Percentiles rank a stretch among this genome's conserved stretches.
phyloP scores from a whole-genome alignment of 495 filamentous ascomycete genomes.

The Talaromyces trachyspermus region DNA sequence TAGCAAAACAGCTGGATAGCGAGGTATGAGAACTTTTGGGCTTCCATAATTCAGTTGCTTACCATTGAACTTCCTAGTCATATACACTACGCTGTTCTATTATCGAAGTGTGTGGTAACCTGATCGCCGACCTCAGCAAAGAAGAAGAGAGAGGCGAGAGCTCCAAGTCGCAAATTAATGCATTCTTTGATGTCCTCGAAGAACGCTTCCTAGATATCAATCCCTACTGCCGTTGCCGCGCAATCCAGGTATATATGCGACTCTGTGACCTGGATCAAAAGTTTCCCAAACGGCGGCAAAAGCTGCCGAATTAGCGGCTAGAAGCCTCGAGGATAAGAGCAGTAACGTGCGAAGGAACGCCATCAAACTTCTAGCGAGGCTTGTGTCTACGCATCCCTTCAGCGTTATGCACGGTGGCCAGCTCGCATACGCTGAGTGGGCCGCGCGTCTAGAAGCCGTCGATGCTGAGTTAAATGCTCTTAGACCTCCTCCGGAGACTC shows the following conservation, averaged over 20 bases:
- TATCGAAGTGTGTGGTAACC: constrained; percentile 97
- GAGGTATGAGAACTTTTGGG: constrained; percentile 65
- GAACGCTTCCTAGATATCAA: constrained; percentile 96
- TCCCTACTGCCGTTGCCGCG: constrained; percentile 87
- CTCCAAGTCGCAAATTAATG: constrained; percentile 87
- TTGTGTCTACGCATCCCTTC: constrained; percentile 92
- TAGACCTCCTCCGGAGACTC: constrained; percentile 69
- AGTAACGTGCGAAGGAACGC: constrained; percentile 94
- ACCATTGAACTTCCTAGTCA: constrained; percentile 44
- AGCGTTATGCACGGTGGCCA: constrained; percentile 85
- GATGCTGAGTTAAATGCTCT: constrained; percentile 74
- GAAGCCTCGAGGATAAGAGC: constrained; percentile 94
- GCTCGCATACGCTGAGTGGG: constrained; percentile 78
- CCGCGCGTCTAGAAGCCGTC: constrained; percentile 65
- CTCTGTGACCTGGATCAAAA: constrained; percentile 91
- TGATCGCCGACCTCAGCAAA: constrained; percentile 83
- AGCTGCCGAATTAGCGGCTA: constrained; percentile 74
- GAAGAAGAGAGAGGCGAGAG: constrained; percentile 85
- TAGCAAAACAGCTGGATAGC: constrained; percentile 90
- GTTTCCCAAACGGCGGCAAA: constrained; percentile 86
- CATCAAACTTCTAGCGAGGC: constrained; percentile 79
- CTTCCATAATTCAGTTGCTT: constrained; percentile 13
- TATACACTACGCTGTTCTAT: constrained; percentile 89
- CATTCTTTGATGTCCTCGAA: constrained; percentile 93
- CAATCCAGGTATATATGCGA: constrained; percentile 87